A percentile compares a stretch with the other conserved stretches of the same genome.
These are phyloP conservation scores for Capillidium heterosporum DNA, from an alignment of 371 early-diverging fungal genomes.

Conservation along the genomic window DNA sequence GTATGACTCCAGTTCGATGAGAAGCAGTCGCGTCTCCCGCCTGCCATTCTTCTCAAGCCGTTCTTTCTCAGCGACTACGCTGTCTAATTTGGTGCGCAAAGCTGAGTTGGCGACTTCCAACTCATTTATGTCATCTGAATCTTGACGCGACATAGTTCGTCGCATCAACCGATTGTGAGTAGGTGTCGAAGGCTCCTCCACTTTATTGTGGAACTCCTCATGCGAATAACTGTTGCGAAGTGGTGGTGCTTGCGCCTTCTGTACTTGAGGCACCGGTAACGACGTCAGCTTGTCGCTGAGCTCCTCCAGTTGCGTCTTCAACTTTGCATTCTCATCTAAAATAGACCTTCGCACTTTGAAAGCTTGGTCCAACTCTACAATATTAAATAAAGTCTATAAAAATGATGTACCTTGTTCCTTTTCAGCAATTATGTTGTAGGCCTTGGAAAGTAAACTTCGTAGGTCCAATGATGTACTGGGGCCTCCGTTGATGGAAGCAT, in stretches of 20 bases:
- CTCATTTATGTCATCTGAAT: background rate
- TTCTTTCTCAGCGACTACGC: background rate
- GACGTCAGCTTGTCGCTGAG: background rate
- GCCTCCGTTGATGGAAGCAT: too few species aligned
- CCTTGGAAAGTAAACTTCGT: background rate
- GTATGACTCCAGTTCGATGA: background rate
- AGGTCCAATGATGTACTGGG: background rate
- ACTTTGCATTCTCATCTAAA: background rate
- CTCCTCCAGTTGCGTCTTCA: background rate
- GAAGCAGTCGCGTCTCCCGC: background rate
- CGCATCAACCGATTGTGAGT: background rate
- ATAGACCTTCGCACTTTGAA: background rate
- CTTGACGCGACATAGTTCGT: background rate
- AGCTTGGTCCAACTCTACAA: slow-evolving; percentile 1
- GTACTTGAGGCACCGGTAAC: too few species aligned
- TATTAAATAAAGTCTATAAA: background rate
- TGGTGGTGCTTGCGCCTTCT: background rate
- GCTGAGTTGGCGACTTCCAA: background rate
- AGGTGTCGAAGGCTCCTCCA: background rate
- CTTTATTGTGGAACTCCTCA: background rate
- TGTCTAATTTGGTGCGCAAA: background rate
- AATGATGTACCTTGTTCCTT: background rate
- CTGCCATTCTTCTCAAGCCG: background rate
- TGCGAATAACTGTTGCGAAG: background rate
- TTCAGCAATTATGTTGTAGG: background rate